These are phyloP conservation scores for Periconia sp. DNA, from an alignment of 2,329 filamentous ascomycete species.

Conservation along the genomic window DNA sequence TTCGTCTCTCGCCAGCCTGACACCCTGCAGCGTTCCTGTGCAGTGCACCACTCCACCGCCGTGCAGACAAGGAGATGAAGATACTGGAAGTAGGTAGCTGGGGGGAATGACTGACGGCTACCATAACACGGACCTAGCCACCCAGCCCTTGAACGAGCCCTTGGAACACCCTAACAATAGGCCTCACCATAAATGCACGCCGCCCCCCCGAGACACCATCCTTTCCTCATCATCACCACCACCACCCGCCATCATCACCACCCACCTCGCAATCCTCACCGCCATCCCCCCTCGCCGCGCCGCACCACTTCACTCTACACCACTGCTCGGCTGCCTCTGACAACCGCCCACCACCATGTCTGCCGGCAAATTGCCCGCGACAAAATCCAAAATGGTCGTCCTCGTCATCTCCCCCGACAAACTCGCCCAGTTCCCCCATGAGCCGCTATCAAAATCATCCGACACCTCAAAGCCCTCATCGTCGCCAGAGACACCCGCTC, in stretches of 20 bases:
- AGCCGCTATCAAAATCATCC: slow-evolving; percentile 22
- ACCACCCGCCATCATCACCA: background rate
- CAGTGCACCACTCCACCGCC: no score
- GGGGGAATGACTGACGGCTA: no score
- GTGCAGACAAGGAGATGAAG: no score
- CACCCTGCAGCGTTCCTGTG: no score
- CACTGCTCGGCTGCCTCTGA: no score
- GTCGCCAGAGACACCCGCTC: slow-evolving; percentile 39
- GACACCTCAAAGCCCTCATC: slow-evolving; percentile 41
- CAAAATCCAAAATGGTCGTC: slow-evolving; percentile 36
- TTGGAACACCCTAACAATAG: background rate
- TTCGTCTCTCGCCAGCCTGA: no score
- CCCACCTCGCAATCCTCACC: background rate
- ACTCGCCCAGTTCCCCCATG: slow-evolving; percentile 34
- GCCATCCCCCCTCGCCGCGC: background rate
- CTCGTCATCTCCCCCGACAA: slow-evolving; percentile 35
- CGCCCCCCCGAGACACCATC: background rate
- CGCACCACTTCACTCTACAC: background rate
- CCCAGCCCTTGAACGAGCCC: background rate
- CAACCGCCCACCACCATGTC: slow-evolving; percentile 34
- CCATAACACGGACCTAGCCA: no score
- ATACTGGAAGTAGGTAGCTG: no score
- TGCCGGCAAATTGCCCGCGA: slow-evolving; percentile 28
- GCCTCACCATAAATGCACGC: background rate
- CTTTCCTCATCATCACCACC: background rate